Evolutionary conservation across 805 yeast genomes (phyloP).

Genomic region (Pichia ethanolica): DNA sequence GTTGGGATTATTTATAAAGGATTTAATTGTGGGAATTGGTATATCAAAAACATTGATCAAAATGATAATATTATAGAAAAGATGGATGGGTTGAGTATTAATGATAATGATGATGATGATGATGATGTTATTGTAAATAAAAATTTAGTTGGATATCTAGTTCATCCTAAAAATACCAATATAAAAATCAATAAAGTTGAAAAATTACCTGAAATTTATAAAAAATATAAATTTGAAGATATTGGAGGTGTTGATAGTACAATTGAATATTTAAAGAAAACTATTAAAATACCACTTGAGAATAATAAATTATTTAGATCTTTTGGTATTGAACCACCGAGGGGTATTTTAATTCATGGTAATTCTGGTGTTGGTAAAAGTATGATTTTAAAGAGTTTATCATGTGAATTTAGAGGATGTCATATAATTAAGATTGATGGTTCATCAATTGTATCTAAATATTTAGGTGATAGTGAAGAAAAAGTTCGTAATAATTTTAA

Average conservation of each 20-base stretch:
- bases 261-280: conserved; percentile 50
- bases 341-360: conserved; percentile 91
- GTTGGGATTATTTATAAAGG: conserved; percentile 60
- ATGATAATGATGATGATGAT: neutral
- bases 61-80: conserved; percentile 20
- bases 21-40: conserved; percentile 11
- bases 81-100: conserved; percentile 19
- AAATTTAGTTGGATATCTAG: conserved; percentile 20
- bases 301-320: conserved; percentile 69
- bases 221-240: conserved; percentile 28
- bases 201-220: conserved; percentile 35
- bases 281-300: conserved; percentile 74
- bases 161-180: conserved; percentile 24
- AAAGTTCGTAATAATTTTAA: conserved; percentile 73
- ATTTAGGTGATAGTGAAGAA: conserved; percentile 89
- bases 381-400: conserved; percentile 75
- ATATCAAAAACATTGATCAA: conserved; percentile 4
- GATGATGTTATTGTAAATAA: neutral
- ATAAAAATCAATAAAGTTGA: conserved; percentile 26
- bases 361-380: conserved; percentile 98
- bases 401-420: conserved; percentile 61
- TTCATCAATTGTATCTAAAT: conserved; percentile 86
- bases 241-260: conserved; percentile 77
- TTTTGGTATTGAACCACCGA: conserved; percentile 87
- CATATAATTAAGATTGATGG: conserved; percentile 85